phyloP scores from a whole-genome alignment of 2,329 filamentous ascomycete genomes.

The Trichoderma sp. region DNA sequence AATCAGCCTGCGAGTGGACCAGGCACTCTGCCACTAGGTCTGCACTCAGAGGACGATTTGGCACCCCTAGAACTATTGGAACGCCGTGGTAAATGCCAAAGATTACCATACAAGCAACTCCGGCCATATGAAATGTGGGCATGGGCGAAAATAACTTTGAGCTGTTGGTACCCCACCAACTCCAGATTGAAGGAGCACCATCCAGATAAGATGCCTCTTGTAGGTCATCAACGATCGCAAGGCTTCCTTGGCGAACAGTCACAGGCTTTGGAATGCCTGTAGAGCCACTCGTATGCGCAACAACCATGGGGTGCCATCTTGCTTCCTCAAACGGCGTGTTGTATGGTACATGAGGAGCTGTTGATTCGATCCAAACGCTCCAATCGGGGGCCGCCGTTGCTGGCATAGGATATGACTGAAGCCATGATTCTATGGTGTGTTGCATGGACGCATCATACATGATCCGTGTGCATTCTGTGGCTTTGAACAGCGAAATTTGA shows the following conservation, averaged over 20 bases:
- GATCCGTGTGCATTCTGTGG: conserved; percentile 42
- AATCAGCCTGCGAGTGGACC: conserved; percentile 28
- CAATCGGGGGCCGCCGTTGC: conserved; percentile 34
- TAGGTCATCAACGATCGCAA: conserved; percentile 35
- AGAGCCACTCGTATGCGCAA: conserved; percentile 47
- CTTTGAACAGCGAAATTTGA: conserved; percentile 44
- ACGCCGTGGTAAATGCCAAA: conserved; percentile 31
- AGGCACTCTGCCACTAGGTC: conserved; percentile 35
- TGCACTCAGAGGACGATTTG: conserved; percentile 35
- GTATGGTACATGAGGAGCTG: conserved; percentile 38
- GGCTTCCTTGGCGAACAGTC: conserved; percentile 38
- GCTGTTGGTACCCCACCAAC: background rate
- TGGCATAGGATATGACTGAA: conserved; percentile 32
- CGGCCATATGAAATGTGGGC: conserved; percentile 41
- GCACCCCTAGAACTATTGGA: conserved; percentile 30
- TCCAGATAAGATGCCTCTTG: conserved; percentile 28
- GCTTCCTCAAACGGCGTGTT: conserved; percentile 41
- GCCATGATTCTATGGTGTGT: conserved; percentile 20
- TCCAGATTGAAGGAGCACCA: conserved; percentile 21
- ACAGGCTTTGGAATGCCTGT: conserved; percentile 48
- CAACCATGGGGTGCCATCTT: conserved; percentile 39
- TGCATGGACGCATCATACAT: conserved; percentile 27
- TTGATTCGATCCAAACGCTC: conserved; percentile 37
- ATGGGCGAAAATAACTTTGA: conserved; percentile 25
- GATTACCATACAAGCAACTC: conserved; percentile 27